phyloP scores from a whole-genome alignment of 768 basidiomycete species.

The Collybia sordida region DNA sequence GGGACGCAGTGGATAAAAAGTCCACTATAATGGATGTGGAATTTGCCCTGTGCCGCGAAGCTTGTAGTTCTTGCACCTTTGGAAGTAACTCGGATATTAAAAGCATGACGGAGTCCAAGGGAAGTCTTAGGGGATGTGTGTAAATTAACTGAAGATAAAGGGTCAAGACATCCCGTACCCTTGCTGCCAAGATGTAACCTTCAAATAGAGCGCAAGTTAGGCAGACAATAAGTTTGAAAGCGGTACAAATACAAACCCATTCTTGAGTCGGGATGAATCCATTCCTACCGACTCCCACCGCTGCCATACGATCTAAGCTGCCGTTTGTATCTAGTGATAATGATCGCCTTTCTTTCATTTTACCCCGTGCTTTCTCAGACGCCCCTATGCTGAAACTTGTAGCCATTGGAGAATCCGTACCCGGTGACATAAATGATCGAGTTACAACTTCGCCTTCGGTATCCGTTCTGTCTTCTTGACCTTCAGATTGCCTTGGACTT shows the following conservation, averaged over 20 bases:
- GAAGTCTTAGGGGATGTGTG: constrained; percentile 52
- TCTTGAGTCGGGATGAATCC: constrained; percentile 95
- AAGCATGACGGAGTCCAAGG: constrained; percentile 84
- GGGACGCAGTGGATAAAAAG: constrained; percentile 66
- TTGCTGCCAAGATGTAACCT: constrained; percentile 96
- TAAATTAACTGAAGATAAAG: constrained; percentile 9
- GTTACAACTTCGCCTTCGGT: constrained; percentile 32
- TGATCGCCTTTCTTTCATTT: constrained; percentile 78
- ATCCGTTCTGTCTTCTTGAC: constrained; percentile 15
- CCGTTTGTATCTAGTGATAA: constrained; percentile 49
- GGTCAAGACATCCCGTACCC: constrained; percentile 55
- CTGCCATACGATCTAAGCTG: constrained; percentile 64
- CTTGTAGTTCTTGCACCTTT: constrained; percentile 79
- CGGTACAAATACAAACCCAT: constrained; percentile 69
- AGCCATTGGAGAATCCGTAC: constrained; percentile 32
- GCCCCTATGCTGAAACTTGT: constrained; percentile 29
- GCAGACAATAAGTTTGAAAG: background rate
- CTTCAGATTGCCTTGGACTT: constrained; percentile 12
- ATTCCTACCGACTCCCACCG: constrained; percentile 76
- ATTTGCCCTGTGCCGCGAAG: constrained; percentile 58
- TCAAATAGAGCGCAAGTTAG: constrained; percentile 1
- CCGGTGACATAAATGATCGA: constrained; percentile 43
- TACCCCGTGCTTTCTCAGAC: constrained; percentile 91
- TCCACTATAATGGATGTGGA: constrained; percentile 71
- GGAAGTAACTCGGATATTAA: constrained; percentile 87